Evolutionary conservation across 2,329 filamentous ascomycete species (phyloP), one percentile per base, ranked within the genome.

Genomic region (Colletotrichum orchidophilum): DNA sequence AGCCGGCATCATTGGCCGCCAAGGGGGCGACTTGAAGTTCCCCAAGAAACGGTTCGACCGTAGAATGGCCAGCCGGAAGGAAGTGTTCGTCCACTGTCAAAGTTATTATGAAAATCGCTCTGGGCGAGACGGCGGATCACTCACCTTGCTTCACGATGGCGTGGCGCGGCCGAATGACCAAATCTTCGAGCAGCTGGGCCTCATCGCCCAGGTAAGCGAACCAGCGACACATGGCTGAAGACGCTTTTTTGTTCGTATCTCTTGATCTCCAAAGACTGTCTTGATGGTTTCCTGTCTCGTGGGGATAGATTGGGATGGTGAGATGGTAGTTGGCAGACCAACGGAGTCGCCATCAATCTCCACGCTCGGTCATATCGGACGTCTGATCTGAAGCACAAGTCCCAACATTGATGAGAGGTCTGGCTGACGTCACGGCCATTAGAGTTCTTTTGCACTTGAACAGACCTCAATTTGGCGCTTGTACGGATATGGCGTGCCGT

Each of bases 101-200:
- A 8, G 5, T 63, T 8, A 63, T 6, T 6, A 11, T 31, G 3
- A n/a, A 11, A 9, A 5, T 39, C 8, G 4, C 12, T 7, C 33
- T 26, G 11, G 11, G 24, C 31, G 1, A 9, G 11, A 3, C 13
- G 3, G 8, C 3, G 18, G 6, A 8, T 0, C 5, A 2, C 68
- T 61, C 52, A 70, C 68, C 59, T 46, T 71, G 64, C 53, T 71
- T 69, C 13, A 71, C 68, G 12, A 71, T 68, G 21, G 63, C 49
- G 21, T 71, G 68, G 5, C 58, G 68, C 13, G 68, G 68, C 12
- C 64, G 52, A 24, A 71, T 53, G 29, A 71, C 31, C 6, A 71
- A 31, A 1, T 71, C 68, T 42, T 71, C 64, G 2, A 71, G 64
- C 24, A 71, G 68, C 29, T 69, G 68, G 2, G 64, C 50, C 52